phyloP scores from a whole-genome alignment of 2,329 filamentous ascomycete species.

The Rhynchosporium secalis region DNA sequence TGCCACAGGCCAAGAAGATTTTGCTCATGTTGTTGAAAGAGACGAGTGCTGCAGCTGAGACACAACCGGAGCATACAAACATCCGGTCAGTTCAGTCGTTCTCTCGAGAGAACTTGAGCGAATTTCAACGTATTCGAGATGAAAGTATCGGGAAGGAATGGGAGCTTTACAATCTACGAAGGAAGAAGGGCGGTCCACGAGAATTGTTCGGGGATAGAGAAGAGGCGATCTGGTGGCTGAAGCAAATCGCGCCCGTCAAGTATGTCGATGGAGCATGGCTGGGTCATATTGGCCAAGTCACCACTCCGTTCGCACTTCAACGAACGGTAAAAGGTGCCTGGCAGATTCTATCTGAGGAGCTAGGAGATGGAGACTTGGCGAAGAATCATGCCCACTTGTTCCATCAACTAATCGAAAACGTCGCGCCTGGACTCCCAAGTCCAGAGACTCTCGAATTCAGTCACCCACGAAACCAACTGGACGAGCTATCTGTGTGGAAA shows the following conservation, averaged over 20 bases:
- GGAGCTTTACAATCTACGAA: conserved; percentile 29
- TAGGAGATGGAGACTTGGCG: conserved; percentile 49
- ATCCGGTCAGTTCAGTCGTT: conserved; percentile 41
- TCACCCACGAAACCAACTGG: conserved; percentile 23
- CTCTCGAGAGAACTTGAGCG: conserved; percentile 33
- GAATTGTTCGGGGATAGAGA: conserved; percentile 42
- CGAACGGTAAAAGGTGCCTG: conserved; percentile 46
- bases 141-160: conserved; percentile 41
- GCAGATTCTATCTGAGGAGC: conserved; percentile 52
- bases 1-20: conserved; percentile 40
- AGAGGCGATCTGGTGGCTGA: conserved; percentile 45
- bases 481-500: conserved; percentile 42
- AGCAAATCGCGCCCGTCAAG: conserved; percentile 46
- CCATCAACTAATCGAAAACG: conserved; percentile 35
- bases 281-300: conserved; percentile 47
- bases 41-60: conserved; percentile 34
- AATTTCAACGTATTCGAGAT: conserved; percentile 41
- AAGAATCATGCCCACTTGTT: conserved; percentile 48
- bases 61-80: conserved; percentile 26
- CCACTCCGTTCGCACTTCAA: conserved; percentile 45
- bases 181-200: conserved; percentile 39
- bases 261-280: conserved; percentile 53
- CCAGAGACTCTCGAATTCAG: conserved; percentile 25
- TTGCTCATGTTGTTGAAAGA: conserved; percentile 42
- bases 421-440: conserved; percentile 34